Evolutionary conservation across 768 basidiomycete genomes (phyloP).

Genomic region (Podaxis sp.): DNA sequence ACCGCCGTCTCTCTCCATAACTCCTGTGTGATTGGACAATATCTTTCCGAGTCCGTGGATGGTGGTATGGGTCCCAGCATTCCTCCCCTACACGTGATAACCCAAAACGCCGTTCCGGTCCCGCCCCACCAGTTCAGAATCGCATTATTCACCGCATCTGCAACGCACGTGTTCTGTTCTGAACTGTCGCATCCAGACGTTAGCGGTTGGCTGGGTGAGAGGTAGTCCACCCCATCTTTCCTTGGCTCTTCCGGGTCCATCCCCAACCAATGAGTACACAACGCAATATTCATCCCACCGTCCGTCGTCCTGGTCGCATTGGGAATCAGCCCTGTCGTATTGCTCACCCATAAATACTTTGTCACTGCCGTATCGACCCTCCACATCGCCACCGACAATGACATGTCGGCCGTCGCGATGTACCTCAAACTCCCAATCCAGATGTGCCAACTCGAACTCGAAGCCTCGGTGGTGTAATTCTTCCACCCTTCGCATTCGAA

Average conservation of each 20-base stretch:
- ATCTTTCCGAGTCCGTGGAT: background rate
- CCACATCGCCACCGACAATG: conserved; percentile 1
- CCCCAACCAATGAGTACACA: conserved; percentile 11
- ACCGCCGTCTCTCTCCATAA: conserved; percentile 14
- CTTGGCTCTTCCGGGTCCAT: conserved; percentile 1
- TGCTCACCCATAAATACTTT: conserved; percentile 13
- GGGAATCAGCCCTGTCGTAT: conserved; percentile 11
- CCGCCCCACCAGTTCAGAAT: conserved; percentile 20
- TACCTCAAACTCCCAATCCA: background rate
- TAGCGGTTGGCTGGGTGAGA: background rate
- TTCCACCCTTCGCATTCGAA: conserved; percentile 10
- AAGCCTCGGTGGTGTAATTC: conserved; percentile 4
- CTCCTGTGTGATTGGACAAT: conserved; percentile 13
- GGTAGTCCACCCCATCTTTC: background rate
- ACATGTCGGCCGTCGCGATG: conserved; percentile 1
- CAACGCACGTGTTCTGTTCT: conserved; percentile 12
- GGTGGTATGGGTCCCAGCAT: conserved; percentile 15
- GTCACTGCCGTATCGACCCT: conserved; percentile 8
- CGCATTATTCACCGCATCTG: conserved; percentile 18
- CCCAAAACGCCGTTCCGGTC: conserved; percentile 14
- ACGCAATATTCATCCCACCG: conserved; percentile 13
- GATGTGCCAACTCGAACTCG: background rate
- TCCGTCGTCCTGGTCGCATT: conserved; percentile 13
- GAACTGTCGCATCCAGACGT: conserved; percentile 13
- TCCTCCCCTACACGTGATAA: conserved; percentile 15